Evolutionary conservation across 78 protist genomes (phyloP), one percentile per base, ranked within the genome.

Genomic region (Reticulomyxa filosa): DNA sequence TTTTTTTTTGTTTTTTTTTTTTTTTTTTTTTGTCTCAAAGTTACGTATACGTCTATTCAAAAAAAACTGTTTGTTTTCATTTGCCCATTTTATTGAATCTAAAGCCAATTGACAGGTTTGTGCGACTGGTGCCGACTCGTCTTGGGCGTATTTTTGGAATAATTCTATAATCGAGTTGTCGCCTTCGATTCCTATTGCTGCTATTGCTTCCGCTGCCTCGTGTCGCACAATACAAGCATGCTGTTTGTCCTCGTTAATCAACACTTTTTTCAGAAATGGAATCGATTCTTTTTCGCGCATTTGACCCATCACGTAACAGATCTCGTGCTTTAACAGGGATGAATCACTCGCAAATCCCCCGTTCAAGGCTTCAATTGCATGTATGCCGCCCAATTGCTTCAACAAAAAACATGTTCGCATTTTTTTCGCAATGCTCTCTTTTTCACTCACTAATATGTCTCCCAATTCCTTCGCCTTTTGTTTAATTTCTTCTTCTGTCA

Each of bases 171-270:
- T 39, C n/a, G n/a, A n/a, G n/a, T n/a, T n/a, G n/a, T n/a, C n/a
- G 13, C 33, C 38, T 3, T 26, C 20, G 8, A 20, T 1, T 10
- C 39, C 69, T 11, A 63, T 63, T 42, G 56, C 69, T 26, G 48
- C 69, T 2, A 63, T 36, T 13, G 69, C 69, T 39, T 63, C 69
- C 25, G 56, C 69, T 2, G 69, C 69, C 55, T 63, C 66, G 48
- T 61, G 66, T 4, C 66, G 42, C 25, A 35, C 27, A 33, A 61
- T 36, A n/a, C n/a, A n/a, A n/a, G n/a, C n/a, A n/a, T n/a, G n/a
- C n/a, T n/a, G n/a, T 51, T 32, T 34, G 66, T 61, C 8, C 48
- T 61, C 50, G 3, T 1, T 35, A 2, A 0, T 4, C 23, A 63
- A 56, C 10, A 38, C 37, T 32, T 2, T 1, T 22, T 0, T 10